These are phyloP conservation scores for Vigna angularis DNA, from an alignment of 306 rosid species.

Conservation along the genomic window DNA sequence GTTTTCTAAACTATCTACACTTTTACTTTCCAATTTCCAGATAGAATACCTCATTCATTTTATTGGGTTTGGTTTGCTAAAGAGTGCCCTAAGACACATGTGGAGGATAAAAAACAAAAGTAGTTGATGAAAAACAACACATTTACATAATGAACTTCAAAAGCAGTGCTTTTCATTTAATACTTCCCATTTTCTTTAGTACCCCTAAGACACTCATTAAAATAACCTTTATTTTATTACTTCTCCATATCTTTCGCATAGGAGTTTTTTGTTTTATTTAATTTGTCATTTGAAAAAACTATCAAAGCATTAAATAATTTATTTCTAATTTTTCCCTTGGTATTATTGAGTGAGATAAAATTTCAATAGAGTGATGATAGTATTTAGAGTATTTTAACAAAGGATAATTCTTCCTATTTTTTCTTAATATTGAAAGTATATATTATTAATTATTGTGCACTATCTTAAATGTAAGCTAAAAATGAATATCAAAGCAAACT, in stretches of 20 bases:
- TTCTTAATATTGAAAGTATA: neutral
- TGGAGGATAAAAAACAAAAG: neutral
- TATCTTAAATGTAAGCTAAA: constrained; percentile 12
- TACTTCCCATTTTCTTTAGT: constrained; percentile 2
- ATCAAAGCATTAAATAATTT: neutral
- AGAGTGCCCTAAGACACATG: neutral
- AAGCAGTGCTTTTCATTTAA: constrained; percentile 1
- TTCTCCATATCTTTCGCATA: neutral
- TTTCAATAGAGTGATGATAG: neutral
- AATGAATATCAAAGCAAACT: neutral
- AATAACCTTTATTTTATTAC: constrained; percentile 32
- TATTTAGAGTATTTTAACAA: neutral
- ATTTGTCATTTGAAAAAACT: neutral
- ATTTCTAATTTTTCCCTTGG: neutral
- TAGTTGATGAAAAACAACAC: neutral
- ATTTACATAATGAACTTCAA: neutral
- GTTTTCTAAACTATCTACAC: constrained; percentile 9
- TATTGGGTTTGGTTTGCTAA: neutral
- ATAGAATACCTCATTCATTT: neutral
- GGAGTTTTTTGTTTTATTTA: neutral
- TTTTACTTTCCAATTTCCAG: constrained; percentile 18
- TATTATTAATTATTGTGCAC: neutral
- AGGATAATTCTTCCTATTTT: neutral
- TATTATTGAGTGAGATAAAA: constrained; percentile 13
- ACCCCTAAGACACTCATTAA: neutral